Conservation (phyloP, 495 filamentous ascomycete genomes). For the Jackrogersella multiformis region DNA sequence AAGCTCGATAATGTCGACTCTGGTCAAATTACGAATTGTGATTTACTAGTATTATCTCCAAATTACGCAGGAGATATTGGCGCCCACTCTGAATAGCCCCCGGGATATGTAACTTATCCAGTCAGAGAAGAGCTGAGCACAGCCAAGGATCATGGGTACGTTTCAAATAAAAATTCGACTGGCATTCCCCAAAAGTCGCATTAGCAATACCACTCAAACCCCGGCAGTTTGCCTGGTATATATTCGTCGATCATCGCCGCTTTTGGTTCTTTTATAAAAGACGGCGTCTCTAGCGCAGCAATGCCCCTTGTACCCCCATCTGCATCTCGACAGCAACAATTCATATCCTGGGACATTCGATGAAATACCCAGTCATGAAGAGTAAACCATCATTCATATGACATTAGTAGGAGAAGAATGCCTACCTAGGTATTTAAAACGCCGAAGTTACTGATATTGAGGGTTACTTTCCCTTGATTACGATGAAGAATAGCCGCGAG, state of each 20-base stretch:
- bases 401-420: no score
- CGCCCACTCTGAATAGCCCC: conserved; percentile 38
- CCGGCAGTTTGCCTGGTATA: conserved; percentile 30
- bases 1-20: conserved; percentile 34
- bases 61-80: conserved; percentile 47
- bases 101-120: conserved; percentile 34
- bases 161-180: conserved; percentile 46
- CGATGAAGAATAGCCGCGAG: conserved; percentile 53
- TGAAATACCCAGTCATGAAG: no score
- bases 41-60: conserved; percentile 43
- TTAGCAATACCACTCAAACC: conserved; percentile 40
- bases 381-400: no score
- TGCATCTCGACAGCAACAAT: conserved; percentile 24
- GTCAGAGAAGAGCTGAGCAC: conserved; percentile 24
- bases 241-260: conserved; percentile 37
- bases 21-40: conserved; percentile 30
- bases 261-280: conserved; percentile 29
- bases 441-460: conserved; percentile 17
- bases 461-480: conserved; percentile 47
- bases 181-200: conserved; percentile 42
- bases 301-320: conserved; percentile 35
- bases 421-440: no score
- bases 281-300: conserved; percentile 40
- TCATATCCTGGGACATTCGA: background rate
- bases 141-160: conserved; percentile 44